These are phyloP conservation scores for Tritrichomonas musculus DNA, from an alignment of 208 protist genomes.

Conservation along the genomic window DNA sequence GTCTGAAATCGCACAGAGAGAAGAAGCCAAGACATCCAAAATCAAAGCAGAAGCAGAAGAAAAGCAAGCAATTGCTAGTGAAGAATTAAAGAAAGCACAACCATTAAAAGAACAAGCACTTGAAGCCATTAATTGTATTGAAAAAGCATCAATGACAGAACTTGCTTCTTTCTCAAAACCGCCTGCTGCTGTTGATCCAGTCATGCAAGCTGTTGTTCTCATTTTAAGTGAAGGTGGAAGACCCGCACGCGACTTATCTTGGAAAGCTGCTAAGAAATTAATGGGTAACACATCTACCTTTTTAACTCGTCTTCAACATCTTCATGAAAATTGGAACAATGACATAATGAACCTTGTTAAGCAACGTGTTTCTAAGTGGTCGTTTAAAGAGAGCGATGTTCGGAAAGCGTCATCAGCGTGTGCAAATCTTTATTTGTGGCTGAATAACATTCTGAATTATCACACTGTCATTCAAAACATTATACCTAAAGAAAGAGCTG, in stretches of 20 bases:
- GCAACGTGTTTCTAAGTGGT: constrained; percentile 57
- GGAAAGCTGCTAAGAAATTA: constrained; percentile 88
- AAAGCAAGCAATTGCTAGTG: neutral
- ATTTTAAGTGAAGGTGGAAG: constrained; percentile 69
- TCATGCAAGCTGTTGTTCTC: constrained; percentile 82
- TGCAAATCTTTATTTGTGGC: constrained; percentile 56
- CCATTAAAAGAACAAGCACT: constrained; percentile 84
- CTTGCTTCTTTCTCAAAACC: constrained; percentile 89
- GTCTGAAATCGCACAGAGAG: constrained; percentile 55
- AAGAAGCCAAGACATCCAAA: too few relatives aligned
- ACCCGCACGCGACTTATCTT: constrained; percentile 55
- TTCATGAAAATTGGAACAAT: constrained; percentile 65
- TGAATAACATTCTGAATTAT: constrained; percentile 28
- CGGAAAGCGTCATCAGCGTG: neutral
- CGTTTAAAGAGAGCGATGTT: constrained; percentile 63
- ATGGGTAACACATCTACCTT: constrained; percentile 87
- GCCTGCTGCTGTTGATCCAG: constrained; percentile 78
- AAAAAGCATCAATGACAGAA: constrained; percentile 87
- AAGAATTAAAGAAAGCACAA: constrained; percentile 67
- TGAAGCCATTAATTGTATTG: constrained; percentile 86
- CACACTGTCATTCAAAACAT: neutral
- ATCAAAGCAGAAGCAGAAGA: constrained; percentile 40
- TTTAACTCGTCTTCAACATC: constrained; percentile 68
- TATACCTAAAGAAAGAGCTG: constrained; percentile 37
- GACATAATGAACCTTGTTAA: constrained; percentile 60